A percentile compares a stretch with the other conserved stretches of the same genome.
Conservation (phyloP, 176 grass and related monocot genomes). For the Microstegium vimineum region DNA sequence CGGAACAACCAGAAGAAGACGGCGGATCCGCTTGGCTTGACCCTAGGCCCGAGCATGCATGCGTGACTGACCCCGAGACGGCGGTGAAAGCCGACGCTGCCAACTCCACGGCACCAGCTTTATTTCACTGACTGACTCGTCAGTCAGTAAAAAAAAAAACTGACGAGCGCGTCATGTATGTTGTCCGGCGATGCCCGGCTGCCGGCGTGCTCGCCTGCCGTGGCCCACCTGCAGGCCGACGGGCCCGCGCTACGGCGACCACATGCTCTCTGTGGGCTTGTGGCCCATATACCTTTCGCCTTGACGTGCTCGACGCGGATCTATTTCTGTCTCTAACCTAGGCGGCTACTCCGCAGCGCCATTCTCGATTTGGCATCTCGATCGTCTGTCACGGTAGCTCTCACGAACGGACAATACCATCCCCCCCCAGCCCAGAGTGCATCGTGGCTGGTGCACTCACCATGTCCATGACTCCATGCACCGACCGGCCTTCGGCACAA, state of each 20-base stretch:
- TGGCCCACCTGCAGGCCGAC: neutral
- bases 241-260: neutral
- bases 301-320: neutral
- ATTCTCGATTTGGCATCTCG: neutral
- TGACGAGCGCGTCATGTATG: neutral
- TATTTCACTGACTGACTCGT: neutral
- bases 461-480: neutral
- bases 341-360: neutral
- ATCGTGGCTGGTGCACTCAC: neutral
- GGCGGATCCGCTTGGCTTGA: neutral
- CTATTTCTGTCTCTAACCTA: constrained; percentile 4
- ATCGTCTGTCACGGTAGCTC: too few relatives aligned
- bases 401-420: too few relatives aligned
- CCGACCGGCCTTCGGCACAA: neutral
- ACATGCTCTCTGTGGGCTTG: neutral
- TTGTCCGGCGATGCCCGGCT: neutral
- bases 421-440: neutral
- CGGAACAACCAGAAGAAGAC: constrained; percentile 30
- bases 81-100: neutral
- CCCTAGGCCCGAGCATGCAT: too few relatives aligned
- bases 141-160: too few relatives aligned
- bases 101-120: neutral
- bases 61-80: too few relatives aligned
- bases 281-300: neutral
- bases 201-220: neutral